Evolutionary conservation across 345 rosid species (phyloP), one percentile per base, ranked within the genome.

Genomic region (Iberis pinnata): DNA sequence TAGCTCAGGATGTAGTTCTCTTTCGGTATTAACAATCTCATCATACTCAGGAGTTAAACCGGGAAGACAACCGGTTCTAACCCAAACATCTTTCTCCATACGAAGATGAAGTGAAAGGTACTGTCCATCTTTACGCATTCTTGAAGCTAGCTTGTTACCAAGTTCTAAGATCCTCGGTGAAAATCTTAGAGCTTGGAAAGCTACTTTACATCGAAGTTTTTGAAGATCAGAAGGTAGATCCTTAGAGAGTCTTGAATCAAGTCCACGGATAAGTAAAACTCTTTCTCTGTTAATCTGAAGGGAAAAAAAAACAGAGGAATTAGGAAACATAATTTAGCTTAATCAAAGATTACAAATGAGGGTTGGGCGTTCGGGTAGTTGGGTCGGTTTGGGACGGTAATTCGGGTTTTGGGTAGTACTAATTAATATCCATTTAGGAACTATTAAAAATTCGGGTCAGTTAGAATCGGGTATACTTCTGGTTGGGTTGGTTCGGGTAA

Each of bases 21-120:
- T 83, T 76, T 88, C 99, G 22, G 50, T 70, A 55, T 68, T 70
- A 15, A 93, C 73, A 9, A 86, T 80, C 44, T 83, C 95, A 45
- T 93, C 94, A 52, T 73, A 88, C 45, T 81, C 73, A 1, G 70
- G 75, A 63, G 70, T 80, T 58, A 85, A 70, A 60, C 97, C 97
- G 7, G 87, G 97, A 10, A 86, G 85, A 68, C 99, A 92, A 48
- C 95, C 95, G 6, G 95, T 88, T 68, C 97, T 80, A 64, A 92
- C 95, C 97, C 97, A 88, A 10, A 88, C 97, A 54, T 85, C 97
- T 72, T 88, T 85, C 77, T 92, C 97, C 90, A 88, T 77, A 33
- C 95, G 70, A 19, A 85, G 71, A 73, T 88, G 99, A 49, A 92
- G 92, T 40, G 95, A 86, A 32, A 88, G 74, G 44, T 88, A 92